Percentiles rank a stretch among this genome's conserved stretches.
Conservation (phyloP, 257 asterid species). For the Lycium ferocissimum region DNA sequence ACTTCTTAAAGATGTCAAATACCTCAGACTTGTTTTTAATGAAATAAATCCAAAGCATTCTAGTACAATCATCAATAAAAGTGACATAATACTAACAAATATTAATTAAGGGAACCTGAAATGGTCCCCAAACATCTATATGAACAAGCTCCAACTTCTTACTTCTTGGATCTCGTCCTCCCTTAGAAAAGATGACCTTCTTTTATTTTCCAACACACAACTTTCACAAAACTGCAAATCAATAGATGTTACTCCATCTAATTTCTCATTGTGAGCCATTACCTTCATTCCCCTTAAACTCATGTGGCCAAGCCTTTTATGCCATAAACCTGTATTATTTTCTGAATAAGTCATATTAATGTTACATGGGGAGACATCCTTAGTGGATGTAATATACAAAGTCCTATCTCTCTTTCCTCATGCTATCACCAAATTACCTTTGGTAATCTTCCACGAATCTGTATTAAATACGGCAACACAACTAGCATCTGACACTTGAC, state of each 20-base stretch:
- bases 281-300: too few species aligned
- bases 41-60: neutral
- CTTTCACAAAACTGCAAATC: too few species aligned
- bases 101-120: neutral
- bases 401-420: neutral
- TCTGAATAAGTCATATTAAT: neutral
- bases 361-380: neutral
- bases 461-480: neutral
- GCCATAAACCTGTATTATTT: neutral
- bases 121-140: neutral
- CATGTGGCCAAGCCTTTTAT: neutral
- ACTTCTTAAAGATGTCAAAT: neutral
- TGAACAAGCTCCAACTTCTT: neutral
- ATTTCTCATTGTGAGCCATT: too few species aligned
- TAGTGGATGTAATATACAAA: neutral
- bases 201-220: too few species aligned
- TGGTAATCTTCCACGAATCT: slow-evolving; percentile 1
- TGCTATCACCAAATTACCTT: neutral
- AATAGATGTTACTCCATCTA: too few species aligned
- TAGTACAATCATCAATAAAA: neutral
- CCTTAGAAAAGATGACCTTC: too few species aligned
- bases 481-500: neutral
- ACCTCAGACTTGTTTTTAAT: too few species aligned
- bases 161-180: too few species aligned
- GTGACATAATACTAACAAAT: neutral